Evolutionary conservation across 1,284 basidiomycete genomes (phyloP).

Genomic region (Agaricales sp.): DNA sequence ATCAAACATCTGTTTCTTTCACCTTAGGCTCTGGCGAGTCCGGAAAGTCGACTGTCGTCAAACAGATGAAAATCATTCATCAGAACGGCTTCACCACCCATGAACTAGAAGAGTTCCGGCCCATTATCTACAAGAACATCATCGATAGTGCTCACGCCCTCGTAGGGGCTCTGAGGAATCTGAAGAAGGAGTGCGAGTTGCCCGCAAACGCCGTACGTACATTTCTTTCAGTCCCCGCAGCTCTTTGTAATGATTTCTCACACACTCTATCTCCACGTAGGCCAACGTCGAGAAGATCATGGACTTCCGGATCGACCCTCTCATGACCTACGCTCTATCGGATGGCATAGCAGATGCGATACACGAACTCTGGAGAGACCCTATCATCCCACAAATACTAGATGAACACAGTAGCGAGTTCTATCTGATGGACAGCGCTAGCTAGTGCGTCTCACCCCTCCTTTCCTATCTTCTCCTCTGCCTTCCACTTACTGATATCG

Average conservation of each 20-base stretch:
- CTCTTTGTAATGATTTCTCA: neutral
- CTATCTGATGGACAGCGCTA: slow-evolving; percentile 94
- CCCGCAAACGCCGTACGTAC: slow-evolving; percentile 61
- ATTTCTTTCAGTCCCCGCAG: too few species aligned
- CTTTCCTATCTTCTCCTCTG: slow-evolving; percentile 3
- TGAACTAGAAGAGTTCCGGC: slow-evolving; percentile 74
- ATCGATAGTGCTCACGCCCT: slow-evolving; percentile 87
- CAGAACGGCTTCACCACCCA: slow-evolving; percentile 83
- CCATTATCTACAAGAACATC: slow-evolving; percentile 80
- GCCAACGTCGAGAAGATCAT: slow-evolving; percentile 51
- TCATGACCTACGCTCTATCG: slow-evolving; percentile 36
- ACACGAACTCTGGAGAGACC: slow-evolving; percentile 83
- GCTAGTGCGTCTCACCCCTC: slow-evolving; percentile 52
- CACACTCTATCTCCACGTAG: slow-evolving; percentile 16
- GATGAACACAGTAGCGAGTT: slow-evolving; percentile 80
- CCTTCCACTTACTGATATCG: slow-evolving; percentile 3
- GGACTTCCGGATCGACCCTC: slow-evolving; percentile 38
- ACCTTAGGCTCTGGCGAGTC: slow-evolving; percentile 54
- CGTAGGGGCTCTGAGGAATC: slow-evolving; percentile 83
- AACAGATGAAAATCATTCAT: slow-evolving; percentile 99
- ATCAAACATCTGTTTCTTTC: slow-evolving; percentile 6
- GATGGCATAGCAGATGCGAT: slow-evolving; percentile 71
- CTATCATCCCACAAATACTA: slow-evolving; percentile 79
- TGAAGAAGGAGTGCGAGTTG: slow-evolving; percentile 75
- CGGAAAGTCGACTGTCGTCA: slow-evolving; percentile 94